Conservation (phyloP, 2,329 filamentous ascomycete genomes). For the Bipolaris sorokiniana region DNA sequence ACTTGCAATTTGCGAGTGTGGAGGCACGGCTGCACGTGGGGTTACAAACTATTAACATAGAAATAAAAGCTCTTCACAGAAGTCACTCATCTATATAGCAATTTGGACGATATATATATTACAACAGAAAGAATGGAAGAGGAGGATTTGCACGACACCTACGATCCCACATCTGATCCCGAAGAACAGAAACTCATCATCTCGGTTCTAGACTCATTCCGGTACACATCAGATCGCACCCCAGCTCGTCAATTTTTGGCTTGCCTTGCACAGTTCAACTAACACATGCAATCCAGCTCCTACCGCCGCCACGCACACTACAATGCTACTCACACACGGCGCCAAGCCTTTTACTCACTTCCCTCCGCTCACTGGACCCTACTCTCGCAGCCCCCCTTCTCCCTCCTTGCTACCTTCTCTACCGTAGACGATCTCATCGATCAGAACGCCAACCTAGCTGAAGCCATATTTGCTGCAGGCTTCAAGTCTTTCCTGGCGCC, state of each 20-base stretch:
- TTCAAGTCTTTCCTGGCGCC: slow-evolving; percentile 46
- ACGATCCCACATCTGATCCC: slow-evolving; percentile 71
- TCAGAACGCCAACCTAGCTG: slow-evolving; percentile 80
- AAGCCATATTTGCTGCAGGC: slow-evolving; percentile 69
- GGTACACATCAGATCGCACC: slow-evolving; percentile 57
- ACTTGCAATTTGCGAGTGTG: neutral
- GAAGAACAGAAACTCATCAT: slow-evolving; percentile 83
- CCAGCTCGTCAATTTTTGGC: neutral
- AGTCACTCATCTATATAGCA: neutral
- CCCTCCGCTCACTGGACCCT: slow-evolving; percentile 83
- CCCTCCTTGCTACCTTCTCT: slow-evolving; percentile 77
- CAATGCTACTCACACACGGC: slow-evolving; percentile 87
- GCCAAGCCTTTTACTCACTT: slow-evolving; percentile 91
- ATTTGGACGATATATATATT: neutral
- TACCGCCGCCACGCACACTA: slow-evolving; percentile 86
- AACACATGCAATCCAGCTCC: slow-evolving; percentile 61
- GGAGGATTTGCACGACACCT: slow-evolving; percentile 64
- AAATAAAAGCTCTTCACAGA: neutral
- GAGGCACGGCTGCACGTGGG: neutral
- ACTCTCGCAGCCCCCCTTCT: slow-evolving; percentile 81
- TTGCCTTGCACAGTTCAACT: neutral
- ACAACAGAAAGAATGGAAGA: slow-evolving; percentile 25
- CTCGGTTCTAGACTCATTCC: slow-evolving; percentile 84
- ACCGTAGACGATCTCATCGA: slow-evolving; percentile 88
- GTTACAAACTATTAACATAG: no score